Base-by-base conservation (phyloP, 2,329 filamentous ascomycete genomes). In the Xylariales sp. region DNA sequence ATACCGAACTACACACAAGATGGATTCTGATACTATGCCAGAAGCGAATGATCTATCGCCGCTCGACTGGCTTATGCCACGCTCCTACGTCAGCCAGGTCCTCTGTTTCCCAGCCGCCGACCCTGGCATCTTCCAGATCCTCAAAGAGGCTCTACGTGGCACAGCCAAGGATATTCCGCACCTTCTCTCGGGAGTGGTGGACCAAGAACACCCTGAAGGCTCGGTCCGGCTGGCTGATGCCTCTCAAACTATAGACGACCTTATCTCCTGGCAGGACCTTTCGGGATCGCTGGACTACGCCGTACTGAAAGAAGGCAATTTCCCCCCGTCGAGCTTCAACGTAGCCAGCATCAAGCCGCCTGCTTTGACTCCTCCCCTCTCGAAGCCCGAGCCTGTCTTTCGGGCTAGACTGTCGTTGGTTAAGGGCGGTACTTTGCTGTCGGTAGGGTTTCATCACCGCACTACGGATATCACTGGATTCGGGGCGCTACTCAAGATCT, bases 381-480 rank as follows among this genome's bases (percentile, higher is more conserved):
- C 47, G 22, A 39, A 34, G 9, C 49, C 51, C 8, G 44, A 47
- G 10, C 52, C 54, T 4, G 56, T 60, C 4, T 55, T 58, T 29
- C 49, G 48, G 6, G 53, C 51, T 12, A 47, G 47, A 11, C 38
- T 54, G 19, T 49, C 51, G 7, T 34, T 50, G 3, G 44, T 57
- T n/a, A 43, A 45, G 2, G 53, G 53, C 4, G 55, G 57, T 1
- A 44, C 47, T 25, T 31, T 59, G 3, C 41, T 60, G 10, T 55
- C 46, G 15, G 47, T 60, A 4, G 52, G 54, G 3, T 25, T 58
- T 5, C 53, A 60, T 33, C 55, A 60, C 14, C 40, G 38, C 32
- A 51, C 52, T 4, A 55, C 51, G 5, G 57, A 60, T 19, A 57
- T 60, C 33, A 57, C 56, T 1, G 57, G 57, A 9, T 51, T 53